Conservation (phyloP, 2,329 filamentous ascomycete genomes). For the Plectosphaerella plurivora region DNA sequence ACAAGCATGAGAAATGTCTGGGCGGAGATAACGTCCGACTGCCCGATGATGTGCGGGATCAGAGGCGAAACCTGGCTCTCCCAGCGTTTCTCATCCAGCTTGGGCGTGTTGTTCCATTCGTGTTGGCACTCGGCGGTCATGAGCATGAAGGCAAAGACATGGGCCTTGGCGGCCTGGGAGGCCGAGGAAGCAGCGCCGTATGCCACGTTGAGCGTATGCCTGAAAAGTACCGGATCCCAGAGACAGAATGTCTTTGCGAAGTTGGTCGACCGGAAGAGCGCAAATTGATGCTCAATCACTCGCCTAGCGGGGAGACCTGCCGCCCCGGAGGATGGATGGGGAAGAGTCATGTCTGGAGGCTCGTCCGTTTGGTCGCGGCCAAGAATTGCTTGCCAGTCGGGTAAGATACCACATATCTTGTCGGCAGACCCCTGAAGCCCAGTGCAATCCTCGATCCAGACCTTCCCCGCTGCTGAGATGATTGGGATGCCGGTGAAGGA, state of each 20-base stretch:
- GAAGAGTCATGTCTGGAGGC: too few relatives aligned
- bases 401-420: background rate
- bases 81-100: constrained; percentile 33
- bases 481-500: background rate
- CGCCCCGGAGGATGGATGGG: too few relatives aligned
- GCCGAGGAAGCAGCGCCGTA: background rate
- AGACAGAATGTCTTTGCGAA: background rate
- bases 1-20: constrained; percentile 46
- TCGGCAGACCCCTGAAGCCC: background rate
- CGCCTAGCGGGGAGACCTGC: background rate
- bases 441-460: background rate
- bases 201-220: background rate
- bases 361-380: background rate
- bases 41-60: constrained; percentile 35
- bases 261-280: background rate
- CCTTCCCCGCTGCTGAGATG: background rate
- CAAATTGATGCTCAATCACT: background rate
- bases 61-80: constrained; percentile 35
- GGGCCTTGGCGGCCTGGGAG: constrained; percentile 33
- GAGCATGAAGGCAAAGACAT: constrained; percentile 43
- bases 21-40: constrained; percentile 35
- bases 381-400: background rate
- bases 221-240: background rate
- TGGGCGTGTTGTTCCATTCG: constrained; percentile 5
- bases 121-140: constrained; percentile 22